Percentiles rank a stretch among this genome's conserved stretches.
Evolutionary conservation across 31 red algal species (phyloP).

Genomic region (Odonthalia washingtoniensis): DNA sequence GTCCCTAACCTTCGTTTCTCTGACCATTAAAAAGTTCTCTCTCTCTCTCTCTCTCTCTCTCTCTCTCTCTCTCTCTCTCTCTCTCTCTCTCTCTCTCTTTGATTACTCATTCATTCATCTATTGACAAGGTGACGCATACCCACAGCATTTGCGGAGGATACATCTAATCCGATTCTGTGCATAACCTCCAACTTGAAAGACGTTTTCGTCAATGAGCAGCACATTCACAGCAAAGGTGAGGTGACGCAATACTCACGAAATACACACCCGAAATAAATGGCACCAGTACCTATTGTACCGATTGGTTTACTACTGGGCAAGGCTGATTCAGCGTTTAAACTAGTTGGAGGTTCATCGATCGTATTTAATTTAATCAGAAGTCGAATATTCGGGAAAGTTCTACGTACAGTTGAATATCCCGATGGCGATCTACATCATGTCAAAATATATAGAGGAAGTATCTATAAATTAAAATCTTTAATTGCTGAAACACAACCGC

Average conservation of each 20-base stretch:
- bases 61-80: no score
- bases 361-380: constrained; percentile 86
- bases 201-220: not conserved
- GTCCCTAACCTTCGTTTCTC: no score
- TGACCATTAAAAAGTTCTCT: no score
- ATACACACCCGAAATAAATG: no score
- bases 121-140: not conserved
- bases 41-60: no score
- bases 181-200: not conserved
- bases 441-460: constrained; percentile 88
- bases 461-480: constrained; percentile 66
- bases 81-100: no score
- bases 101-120: no score
- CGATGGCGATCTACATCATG: constrained; percentile 90
- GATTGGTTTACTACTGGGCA: constrained; percentile 94
- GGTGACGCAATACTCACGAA: not conserved
- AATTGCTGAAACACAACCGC: constrained; percentile 92
- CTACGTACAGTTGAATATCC: constrained; percentile 94
- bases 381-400: constrained; percentile 88
- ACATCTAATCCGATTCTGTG: not conserved
- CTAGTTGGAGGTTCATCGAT: constrained; percentile 95
- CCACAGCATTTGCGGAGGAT: not conserved
- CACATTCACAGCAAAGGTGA: not conserved
- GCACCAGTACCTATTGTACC: constrained; percentile 79
- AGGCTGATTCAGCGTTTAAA: constrained; percentile 95